Conservation (phyloP, 352 stramenopile species). For the Phytophthora sansomeana region DNA sequence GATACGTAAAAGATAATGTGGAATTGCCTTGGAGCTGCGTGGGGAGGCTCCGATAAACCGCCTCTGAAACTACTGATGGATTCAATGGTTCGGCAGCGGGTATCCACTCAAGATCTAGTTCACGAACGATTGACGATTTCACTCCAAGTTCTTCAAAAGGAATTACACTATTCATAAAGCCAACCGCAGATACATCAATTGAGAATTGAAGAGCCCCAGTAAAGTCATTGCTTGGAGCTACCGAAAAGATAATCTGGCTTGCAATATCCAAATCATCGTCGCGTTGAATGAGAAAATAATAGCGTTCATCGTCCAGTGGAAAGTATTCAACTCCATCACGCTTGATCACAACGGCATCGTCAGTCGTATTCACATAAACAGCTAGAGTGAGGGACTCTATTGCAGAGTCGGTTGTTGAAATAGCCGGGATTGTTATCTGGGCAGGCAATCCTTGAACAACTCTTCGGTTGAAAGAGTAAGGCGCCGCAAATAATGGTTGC, state of each 20-base stretch:
- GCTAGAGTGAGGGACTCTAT: slow-evolving; percentile 24
- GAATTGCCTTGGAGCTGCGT: slow-evolving; percentile 30
- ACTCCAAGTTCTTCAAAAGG: slow-evolving; percentile 27
- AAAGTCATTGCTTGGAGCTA: slow-evolving; percentile 31
- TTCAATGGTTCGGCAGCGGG: slow-evolving; percentile 7
- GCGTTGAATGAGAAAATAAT: slow-evolving; percentile 20
- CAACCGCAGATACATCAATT: slow-evolving; percentile 26
- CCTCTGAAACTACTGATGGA: slow-evolving; percentile 1
- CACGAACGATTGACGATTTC: slow-evolving; percentile 16
- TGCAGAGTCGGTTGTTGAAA: slow-evolving; percentile 9
- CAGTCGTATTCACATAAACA: slow-evolving; percentile 23
- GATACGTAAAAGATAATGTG: slow-evolving; percentile 45
- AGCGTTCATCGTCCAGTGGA: slow-evolving; percentile 7
- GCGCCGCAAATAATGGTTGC: slow-evolving; percentile 11
- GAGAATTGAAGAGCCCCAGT: slow-evolving; percentile 30
- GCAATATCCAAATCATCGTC: slow-evolving; percentile 14
- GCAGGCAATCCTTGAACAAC: slow-evolving; percentile 27
- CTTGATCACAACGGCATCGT: slow-evolving; percentile 18
- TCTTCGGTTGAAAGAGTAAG: slow-evolving; percentile 29
- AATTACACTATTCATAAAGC: background rate
- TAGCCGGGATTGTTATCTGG: slow-evolving; percentile 25
- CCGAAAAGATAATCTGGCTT: slow-evolving; percentile 22
- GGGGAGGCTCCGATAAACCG: slow-evolving; percentile 42
- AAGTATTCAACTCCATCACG: slow-evolving; percentile 9
- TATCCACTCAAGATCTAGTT: slow-evolving; percentile 45